A percentile compares a stretch with the other conserved stretches of the same genome.
phyloP scores from a whole-genome alignment of 768 basidiomycete genomes.

The Termitomyces sp. region DNA sequence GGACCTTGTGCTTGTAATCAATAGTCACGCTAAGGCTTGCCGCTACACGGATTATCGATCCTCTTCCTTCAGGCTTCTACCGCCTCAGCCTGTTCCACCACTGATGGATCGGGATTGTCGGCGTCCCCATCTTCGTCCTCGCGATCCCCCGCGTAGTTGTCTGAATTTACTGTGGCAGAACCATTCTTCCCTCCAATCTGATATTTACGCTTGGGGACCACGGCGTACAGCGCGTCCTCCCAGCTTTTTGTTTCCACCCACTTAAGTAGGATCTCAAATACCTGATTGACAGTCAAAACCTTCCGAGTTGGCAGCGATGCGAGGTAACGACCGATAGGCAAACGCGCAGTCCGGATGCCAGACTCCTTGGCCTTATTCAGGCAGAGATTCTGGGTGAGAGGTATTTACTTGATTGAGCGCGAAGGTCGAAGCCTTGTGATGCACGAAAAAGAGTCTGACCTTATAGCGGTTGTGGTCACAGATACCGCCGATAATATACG shows the following conservation, averaged over 20 bases:
- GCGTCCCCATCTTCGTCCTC: conserved; percentile 14
- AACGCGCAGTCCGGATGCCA: conserved; percentile 76
- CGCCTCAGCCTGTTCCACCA: conserved; percentile 3
- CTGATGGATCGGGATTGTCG: neutral
- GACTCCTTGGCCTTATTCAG: conserved; percentile 75
- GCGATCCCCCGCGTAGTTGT: conserved; percentile 6
- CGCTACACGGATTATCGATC: conserved; percentile 3
- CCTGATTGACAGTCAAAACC: conserved; percentile 96
- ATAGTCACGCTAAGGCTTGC: neutral
- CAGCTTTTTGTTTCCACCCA: conserved; percentile 87
- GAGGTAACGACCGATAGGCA: conserved; percentile 93
- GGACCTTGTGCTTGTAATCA: neutral
- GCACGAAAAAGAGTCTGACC: conserved; percentile 30
- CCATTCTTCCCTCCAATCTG: conserved; percentile 35
- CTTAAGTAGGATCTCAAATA: conserved; percentile 85
- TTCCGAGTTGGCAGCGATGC: conserved; percentile 84
- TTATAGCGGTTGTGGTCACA: conserved; percentile 97
- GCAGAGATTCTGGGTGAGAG: conserved; percentile 67
- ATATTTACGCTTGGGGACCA: conserved; percentile 92
- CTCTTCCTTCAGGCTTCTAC: neutral
- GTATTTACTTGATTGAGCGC: neutral
- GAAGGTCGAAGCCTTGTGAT: conserved; percentile 3
- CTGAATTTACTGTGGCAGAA: conserved; percentile 8
- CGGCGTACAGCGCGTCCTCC: conserved; percentile 81
- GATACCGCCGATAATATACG: conserved; percentile 94